These are phyloP conservation scores for Scalesia atractyloides DNA, from an alignment of 129 eudicot genomes.

Conservation along the genomic window DNA sequence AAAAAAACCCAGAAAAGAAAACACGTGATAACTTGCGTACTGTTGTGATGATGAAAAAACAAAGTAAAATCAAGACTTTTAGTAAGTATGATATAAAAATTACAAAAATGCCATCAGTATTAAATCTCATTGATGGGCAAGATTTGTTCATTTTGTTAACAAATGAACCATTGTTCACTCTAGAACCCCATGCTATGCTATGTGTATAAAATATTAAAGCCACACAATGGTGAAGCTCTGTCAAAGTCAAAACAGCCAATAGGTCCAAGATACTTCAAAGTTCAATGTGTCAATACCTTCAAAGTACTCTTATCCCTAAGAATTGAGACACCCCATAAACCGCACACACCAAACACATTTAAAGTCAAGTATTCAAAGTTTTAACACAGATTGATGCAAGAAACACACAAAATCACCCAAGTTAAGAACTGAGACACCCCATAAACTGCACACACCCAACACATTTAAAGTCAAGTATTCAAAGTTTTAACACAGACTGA, in stretches of 20 bases:
- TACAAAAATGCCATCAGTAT: no score
- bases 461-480: background rate
- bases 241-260: constrained; percentile 98
- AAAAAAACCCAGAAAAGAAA: no score
- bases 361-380: background rate
- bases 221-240: constrained; percentile 96
- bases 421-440: constrained; percentile 97
- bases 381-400: background rate
- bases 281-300: constrained; percentile 87
- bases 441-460: constrained; percentile 48
- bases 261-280: constrained; percentile 51
- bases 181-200: no score
- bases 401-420: constrained; percentile 36
- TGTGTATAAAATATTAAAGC: background rate
- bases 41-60: no score
- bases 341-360: constrained; percentile 22
- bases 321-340: constrained; percentile 97
- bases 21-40: no score
- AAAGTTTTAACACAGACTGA: background rate
- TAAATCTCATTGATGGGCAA: no score
- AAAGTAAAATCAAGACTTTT: no score
- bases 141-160: no score
- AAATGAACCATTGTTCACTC: no score
- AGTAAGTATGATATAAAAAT: no score
- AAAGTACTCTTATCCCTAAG: constrained; percentile 74